phyloP scores from a whole-genome alignment of 495 filamentous ascomycete genomes.

The Penicillium ochrochloron region DNA sequence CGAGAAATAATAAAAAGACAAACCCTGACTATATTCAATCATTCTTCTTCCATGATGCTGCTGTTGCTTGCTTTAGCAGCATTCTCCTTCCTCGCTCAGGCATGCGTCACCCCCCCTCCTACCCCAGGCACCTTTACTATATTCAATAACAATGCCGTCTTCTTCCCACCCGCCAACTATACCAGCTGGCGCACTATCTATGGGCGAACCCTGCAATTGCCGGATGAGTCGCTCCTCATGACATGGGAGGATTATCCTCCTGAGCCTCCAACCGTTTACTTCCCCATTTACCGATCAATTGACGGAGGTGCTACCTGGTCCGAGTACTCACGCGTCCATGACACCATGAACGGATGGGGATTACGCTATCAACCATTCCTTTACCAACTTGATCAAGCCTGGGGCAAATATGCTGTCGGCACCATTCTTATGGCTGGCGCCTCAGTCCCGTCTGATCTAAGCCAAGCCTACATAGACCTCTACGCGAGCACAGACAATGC shows the following conservation, averaged over 20 bases:
- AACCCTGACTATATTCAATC: too few relatives aligned
- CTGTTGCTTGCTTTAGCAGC: too few relatives aligned
- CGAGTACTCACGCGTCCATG: not conserved
- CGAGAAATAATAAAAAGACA: too few relatives aligned
- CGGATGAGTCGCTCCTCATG: not conserved
- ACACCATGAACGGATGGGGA: not conserved
- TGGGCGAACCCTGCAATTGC: not conserved
- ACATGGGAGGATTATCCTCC: conserved; percentile 4
- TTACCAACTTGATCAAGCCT: not conserved
- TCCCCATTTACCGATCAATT: not conserved
- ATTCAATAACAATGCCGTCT: too few relatives aligned
- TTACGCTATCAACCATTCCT: conserved; percentile 2
- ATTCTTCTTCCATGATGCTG: too few relatives aligned
- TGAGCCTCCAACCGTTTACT: not conserved
- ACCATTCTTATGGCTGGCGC: not conserved
- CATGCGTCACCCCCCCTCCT: too few relatives aligned
- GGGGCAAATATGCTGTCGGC: not conserved
- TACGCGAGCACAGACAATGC: not conserved
- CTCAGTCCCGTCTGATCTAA: not conserved
- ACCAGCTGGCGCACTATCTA: not conserved
- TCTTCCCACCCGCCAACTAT: too few relatives aligned
- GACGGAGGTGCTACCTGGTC: not conserved
- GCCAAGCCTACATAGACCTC: not conserved
- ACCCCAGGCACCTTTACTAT: too few relatives aligned
- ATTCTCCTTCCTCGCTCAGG: too few relatives aligned